Base-by-base conservation (phyloP, 2,329 filamentous ascomycete species). In the Dothideomycetes sp. region DNA sequence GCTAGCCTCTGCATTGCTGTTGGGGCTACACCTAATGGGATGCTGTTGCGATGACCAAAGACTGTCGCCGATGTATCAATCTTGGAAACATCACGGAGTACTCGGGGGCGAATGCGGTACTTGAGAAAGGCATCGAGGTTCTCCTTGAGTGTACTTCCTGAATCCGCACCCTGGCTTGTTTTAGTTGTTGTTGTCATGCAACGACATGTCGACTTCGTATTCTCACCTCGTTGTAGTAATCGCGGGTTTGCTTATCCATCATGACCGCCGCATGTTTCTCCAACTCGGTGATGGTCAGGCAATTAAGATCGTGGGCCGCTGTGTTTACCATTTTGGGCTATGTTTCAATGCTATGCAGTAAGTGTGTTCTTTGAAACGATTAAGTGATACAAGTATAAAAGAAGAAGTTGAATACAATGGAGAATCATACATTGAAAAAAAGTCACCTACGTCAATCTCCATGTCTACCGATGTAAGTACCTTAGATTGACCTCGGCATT, bases 1-100 rank as follows among this genome's bases (percentile, higher is more conserved):
- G 71, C 71, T 9, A 74, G 58, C 23, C 62, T 60, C 45, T 75
- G 71, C 53, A 72, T 68, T 2, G 70, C 73, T 0, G 71, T 64
- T 0, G 73, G 73, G 3, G 67, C 64, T 27, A 77, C 67, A 9
- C 70, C 70, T 2, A 78, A 56, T 0, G 74, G 73, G 3, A 76
- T 61, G 1, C 62, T 52, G 36, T 68, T 53, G 37, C 44, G 51
- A 44, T 53, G 57, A 1, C 69, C 70, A 12, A 74, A 67, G 8
- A 76, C 59, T 0, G 61, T 57, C 0, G 64, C 64, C 4, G 58
- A 60, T 1, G 64, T 65, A 44, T 65, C 57, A 23, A 65, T 53
- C 12, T 48, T 49, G 3, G 57, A 60, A 11, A 67, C 61, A 49
- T 66, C 62, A 17, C 56, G 52, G 5, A 66, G 52, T 2, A 65